Evolutionary conservation across 345 rosid genomes (phyloP).

Genomic region (Rhodamnia rubescens): DNA sequence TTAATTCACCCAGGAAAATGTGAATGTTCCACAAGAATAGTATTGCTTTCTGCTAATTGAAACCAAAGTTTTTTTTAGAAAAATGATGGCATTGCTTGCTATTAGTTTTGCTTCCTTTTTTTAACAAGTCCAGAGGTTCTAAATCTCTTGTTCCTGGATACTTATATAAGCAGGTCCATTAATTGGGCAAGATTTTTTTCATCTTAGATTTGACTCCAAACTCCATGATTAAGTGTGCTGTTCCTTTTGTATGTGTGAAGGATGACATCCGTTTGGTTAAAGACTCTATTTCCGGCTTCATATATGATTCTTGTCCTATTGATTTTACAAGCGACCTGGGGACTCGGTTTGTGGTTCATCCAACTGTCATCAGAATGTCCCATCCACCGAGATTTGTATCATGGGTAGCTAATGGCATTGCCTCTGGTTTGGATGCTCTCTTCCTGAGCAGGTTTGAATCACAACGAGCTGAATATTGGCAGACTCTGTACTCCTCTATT

Average conservation of each 20-base stretch:
- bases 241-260: slow-evolving; percentile 20
- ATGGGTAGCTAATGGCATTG: slow-evolving; percentile 68
- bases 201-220: neutral
- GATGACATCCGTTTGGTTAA: slow-evolving; percentile 60
- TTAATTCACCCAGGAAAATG: neutral
- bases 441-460: slow-evolving; percentile 83
- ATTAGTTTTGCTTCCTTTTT: neutral
- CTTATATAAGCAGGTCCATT: neutral
- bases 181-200: neutral
- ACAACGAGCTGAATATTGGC: slow-evolving; percentile 89
- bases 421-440: slow-evolving; percentile 70
- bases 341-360: slow-evolving; percentile 59
- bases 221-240: neutral
- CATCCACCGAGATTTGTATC: slow-evolving; percentile 58
- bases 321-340: slow-evolving; percentile 91
- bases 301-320: slow-evolving; percentile 74
- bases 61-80: neutral
- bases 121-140: neutral
- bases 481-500: slow-evolving; percentile 75
- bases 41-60: neutral
- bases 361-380: slow-evolving; percentile 56
- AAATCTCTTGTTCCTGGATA: neutral
- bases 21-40: neutral
- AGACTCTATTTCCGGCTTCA: slow-evolving; percentile 67
- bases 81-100: neutral